A percentile compares a stretch with the other conserved stretches of the same genome.
These are phyloP conservation scores for Clarireedia homoeocarpa DNA, from an alignment of 2,329 filamentous ascomycete species.

Conservation along the genomic window DNA sequence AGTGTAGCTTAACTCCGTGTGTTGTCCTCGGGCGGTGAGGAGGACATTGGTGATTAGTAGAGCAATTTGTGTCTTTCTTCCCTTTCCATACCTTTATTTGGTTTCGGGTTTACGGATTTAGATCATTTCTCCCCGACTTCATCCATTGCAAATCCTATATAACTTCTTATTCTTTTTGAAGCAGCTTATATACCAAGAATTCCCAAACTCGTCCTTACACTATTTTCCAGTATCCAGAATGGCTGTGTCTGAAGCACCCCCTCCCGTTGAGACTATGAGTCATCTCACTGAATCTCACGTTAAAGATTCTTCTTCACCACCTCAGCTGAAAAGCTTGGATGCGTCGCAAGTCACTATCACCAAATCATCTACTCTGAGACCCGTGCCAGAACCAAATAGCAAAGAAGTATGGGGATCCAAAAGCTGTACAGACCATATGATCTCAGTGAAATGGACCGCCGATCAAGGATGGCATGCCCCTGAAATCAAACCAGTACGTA, in stretches of 20 bases:
- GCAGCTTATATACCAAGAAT: too few species aligned
- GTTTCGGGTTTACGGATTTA: too few species aligned
- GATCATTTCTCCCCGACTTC: too few species aligned
- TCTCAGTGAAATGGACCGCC: constrained; percentile 60
- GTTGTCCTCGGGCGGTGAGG: too few species aligned
- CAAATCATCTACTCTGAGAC: constrained; percentile 38
- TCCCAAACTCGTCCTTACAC: too few species aligned
- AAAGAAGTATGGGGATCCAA: constrained; percentile 10
- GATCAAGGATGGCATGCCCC: constrained; percentile 63
- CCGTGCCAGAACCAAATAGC: constrained; percentile 34
- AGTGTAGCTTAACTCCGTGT: too few species aligned
- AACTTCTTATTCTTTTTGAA: too few species aligned
- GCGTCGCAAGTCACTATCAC: constrained; percentile 50
- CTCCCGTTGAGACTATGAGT: neutral
- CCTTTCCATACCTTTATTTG: too few species aligned
- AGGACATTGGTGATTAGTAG: too few species aligned
- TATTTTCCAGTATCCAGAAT: neutral
- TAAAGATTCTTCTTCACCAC: neutral
- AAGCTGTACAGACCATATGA: constrained; percentile 70
- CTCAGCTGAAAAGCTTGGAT: constrained; percentile 35
- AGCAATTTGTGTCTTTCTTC: too few species aligned
- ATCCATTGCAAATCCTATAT: too few species aligned
- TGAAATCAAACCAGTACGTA: constrained; percentile 61
- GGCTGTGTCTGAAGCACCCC: neutral
- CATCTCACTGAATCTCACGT: neutral